phyloP scores from a whole-genome alignment of 768 basidiomycete species.

The Crepidotus variabilis region DNA sequence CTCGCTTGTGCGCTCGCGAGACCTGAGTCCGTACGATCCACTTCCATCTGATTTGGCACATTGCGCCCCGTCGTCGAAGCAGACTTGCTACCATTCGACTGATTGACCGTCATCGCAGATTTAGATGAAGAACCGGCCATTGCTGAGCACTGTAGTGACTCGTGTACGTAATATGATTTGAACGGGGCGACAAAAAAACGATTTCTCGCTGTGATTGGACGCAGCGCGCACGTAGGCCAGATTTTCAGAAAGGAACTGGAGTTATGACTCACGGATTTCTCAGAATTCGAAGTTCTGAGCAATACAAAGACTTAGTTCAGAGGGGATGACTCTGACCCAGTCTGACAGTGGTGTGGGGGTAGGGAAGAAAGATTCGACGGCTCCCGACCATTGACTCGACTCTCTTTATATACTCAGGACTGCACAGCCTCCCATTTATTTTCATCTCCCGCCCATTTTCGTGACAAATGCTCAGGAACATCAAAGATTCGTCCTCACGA shows the following conservation, averaged over 20 bases:
- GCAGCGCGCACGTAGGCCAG: conserved; percentile 25
- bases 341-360: conserved; percentile 4
- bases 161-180: conserved; percentile 11
- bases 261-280: conserved; percentile 33
- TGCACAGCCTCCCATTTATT: conserved; percentile 18
- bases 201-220: conserved; percentile 13
- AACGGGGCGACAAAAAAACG: neutral
- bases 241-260: conserved; percentile 17
- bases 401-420: conserved; percentile 15
- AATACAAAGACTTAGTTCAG: conserved; percentile 12
- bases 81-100: conserved; percentile 17
- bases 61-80: conserved; percentile 15
- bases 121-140: conserved; percentile 18
- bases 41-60: conserved; percentile 19
- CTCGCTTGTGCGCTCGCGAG: conserved; percentile 16
- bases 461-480: neutral
- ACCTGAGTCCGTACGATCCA: conserved; percentile 15
- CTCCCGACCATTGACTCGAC: conserved; percentile 20
- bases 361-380: conserved; percentile 14
- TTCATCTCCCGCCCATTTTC: conserved; percentile 5
- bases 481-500: neutral
- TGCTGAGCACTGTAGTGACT: conserved; percentile 9
- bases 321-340: conserved; percentile 16
- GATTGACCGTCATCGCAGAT: conserved; percentile 16
- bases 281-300: conserved; percentile 18